These are phyloP conservation scores for Rostrohypoxylon terebratum DNA, from an alignment of 495 filamentous ascomycete species.

Conservation along the genomic window DNA sequence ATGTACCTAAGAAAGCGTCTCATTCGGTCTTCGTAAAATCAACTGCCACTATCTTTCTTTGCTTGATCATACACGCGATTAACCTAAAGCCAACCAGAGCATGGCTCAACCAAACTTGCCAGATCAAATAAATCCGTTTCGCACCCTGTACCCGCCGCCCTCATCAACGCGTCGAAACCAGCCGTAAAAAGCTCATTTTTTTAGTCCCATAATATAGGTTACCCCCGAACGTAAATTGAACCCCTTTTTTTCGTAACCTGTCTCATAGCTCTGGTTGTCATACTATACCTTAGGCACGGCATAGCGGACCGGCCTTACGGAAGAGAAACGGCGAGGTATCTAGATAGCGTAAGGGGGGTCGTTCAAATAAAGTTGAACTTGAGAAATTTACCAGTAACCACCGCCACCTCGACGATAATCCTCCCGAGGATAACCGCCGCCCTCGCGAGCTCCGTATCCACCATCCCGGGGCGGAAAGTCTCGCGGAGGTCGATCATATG, in stretches of 20 bases:
- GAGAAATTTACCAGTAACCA: slow-evolving; percentile 58
- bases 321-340: slow-evolving; percentile 36
- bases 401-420: slow-evolving; percentile 58
- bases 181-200: slow-evolving; percentile 24
- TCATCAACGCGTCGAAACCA: slow-evolving; percentile 36
- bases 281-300: slow-evolving; percentile 11
- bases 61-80: slow-evolving; percentile 45
- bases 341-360: slow-evolving; percentile 53
- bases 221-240: slow-evolving; percentile 12
- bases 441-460: slow-evolving; percentile 61
- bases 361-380: slow-evolving; percentile 39
- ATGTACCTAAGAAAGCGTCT: slow-evolving; percentile 27
- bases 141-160: slow-evolving; percentile 22
- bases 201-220: slow-evolving; percentile 17
- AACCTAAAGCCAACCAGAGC: slow-evolving; percentile 37
- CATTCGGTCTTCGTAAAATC: slow-evolving; percentile 37
- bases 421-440: slow-evolving; percentile 55
- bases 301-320: slow-evolving; percentile 17
- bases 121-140: slow-evolving; percentile 22
- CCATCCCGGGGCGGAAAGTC: slow-evolving; percentile 66
- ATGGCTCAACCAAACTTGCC: slow-evolving; percentile 31
- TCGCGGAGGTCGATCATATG: slow-evolving; percentile 68
- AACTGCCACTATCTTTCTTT: slow-evolving; percentile 37
- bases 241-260: slow-evolving; percentile 36
- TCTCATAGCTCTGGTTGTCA: slow-evolving; percentile 8